Evolutionary conservation across 306 rosid genomes (phyloP), one percentile per base, ranked within the genome.

Genomic region (Vachellia pachyceras): DNA sequence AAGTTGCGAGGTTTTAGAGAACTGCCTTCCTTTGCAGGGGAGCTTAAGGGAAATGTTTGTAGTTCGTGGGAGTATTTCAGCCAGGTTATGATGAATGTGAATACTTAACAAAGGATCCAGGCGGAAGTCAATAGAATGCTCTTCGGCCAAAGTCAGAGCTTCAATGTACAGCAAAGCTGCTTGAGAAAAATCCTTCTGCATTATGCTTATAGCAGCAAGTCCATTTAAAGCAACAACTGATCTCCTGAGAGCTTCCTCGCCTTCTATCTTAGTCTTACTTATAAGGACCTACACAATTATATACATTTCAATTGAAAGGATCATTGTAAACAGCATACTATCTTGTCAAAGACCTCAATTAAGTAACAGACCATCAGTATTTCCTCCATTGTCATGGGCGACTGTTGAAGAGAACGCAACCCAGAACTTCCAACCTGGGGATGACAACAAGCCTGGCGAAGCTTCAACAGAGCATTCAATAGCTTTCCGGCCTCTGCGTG

Each of bases 341-440:
- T 46, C 79, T 78, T 52, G 77, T 5, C 36, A 79, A 36, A 52
- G 77, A 69, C 55, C 33, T 45, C 75, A 72, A 79, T 74, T 74
- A 69, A 42, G 69, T 78, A 64, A 78, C 83, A 73, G 61, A 95
- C 97, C 99, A 86, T 90, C 74, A 95, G 81, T 88, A 95, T 91
- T 86, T 93, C 98, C 87, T 89, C 99, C 98, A 95, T 95, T 54
- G 98, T 91, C 99, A 95, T 95, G 18, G 99, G 99, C 57, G 94
- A 83, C 81, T 91, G 97, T 79, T 95, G 99, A 82, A 95, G 82
- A 81, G 99, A 89, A 35, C 97, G 99, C 87, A 95, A 84, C 70
- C 99, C 98, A 44, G 97, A 93, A 82, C 97, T 91, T 87, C 99
- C 98, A 58, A 95, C 97, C 87, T 93, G 99, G 78, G 99, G 99